These are phyloP conservation scores for Thinopyrum elongatum DNA, from an alignment of 176 grass and related monocot species.

Conservation along the genomic window DNA sequence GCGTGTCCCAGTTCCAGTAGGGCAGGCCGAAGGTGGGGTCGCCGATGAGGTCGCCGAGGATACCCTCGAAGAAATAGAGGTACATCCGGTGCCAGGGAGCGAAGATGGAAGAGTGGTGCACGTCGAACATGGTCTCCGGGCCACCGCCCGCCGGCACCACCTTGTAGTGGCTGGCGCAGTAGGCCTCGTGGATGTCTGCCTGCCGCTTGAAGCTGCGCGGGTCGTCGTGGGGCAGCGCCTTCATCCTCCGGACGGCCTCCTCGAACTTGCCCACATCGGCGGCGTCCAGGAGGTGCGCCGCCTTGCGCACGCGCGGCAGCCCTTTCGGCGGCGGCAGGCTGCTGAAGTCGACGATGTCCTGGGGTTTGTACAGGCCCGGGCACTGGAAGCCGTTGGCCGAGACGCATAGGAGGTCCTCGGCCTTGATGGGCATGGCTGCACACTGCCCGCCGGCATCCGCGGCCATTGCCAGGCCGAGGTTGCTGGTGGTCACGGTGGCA, in stretches of 20 bases:
- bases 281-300: conserved; percentile 32
- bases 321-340: not conserved
- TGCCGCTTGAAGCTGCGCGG: not conserved
- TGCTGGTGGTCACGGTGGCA: conserved; percentile 3
- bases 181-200: not conserved
- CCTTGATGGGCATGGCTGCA: not conserved
- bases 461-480: not conserved
- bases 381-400: conserved; percentile 18
- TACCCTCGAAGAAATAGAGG: conserved; percentile 59
- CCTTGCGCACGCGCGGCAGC: conserved; percentile 30
- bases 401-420: conserved; percentile 24
- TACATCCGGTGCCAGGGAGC: conserved; percentile 74
- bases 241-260: not conserved
- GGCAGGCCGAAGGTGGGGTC: conserved; percentile 54
- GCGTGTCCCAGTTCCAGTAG: conserved; percentile 67
- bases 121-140: not conserved
- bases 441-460: not conserved
- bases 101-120: conserved; percentile 46
- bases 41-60: conserved; percentile 40
- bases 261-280: not conserved
- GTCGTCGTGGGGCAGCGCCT: not conserved
- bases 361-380: not conserved
- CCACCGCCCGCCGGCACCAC: not conserved
- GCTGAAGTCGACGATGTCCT: conserved; percentile 30
- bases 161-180: not conserved